Evolutionary conservation across 2,329 filamentous ascomycete species (phyloP), one percentile per base, ranked within the genome.

Genomic region (Fusarium goolgardi): DNA sequence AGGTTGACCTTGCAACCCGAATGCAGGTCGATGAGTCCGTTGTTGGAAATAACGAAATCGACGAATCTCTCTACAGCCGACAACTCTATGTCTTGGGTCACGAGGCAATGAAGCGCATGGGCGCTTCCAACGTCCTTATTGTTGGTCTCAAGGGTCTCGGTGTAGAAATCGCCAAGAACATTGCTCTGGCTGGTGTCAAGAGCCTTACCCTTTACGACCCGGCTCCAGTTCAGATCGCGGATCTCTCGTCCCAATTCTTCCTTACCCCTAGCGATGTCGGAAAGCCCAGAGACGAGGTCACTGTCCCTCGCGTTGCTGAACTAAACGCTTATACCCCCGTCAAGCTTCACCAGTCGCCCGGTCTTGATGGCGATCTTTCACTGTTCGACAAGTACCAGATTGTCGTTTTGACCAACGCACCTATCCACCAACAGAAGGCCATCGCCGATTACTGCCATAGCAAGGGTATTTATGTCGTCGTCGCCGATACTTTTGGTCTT

Each of bases 121-220:
- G 94, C 76, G 92, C 94, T 65, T 98, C 96, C 56, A 96, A 98
- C 77, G 88, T 99, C 63, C 91, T 99, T 54, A 86, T 99, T 58
- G 91, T 95, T 66, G 96, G 96, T 69, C 84, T 98, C 71, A 95
- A 96, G 79, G 96, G 96, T 52, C 87, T 99, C 40, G 96, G 96
- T 83, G 95, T 97, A 57, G 96, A 99, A 82, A 96, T 99, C 74
- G 95, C 96, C 76, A 99, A 99, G 87, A 99, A 99, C 76, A 93
- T 99, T 76, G 96, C 96, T 63, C 90, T 99, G 73, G 96, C 96
- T 73, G 96, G 96, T 78, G 96, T 99, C 81, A 99, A 99, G 86
- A 97, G 94, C 76, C 83, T 99, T 72, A 96, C 95, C 3, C 87
- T 99, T 56, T 93, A 94, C 83, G 96, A 99, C 78, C 95, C 96